phyloP scores from a whole-genome alignment of 2,329 filamentous ascomycete genomes.

The Aulographum hederae region DNA sequence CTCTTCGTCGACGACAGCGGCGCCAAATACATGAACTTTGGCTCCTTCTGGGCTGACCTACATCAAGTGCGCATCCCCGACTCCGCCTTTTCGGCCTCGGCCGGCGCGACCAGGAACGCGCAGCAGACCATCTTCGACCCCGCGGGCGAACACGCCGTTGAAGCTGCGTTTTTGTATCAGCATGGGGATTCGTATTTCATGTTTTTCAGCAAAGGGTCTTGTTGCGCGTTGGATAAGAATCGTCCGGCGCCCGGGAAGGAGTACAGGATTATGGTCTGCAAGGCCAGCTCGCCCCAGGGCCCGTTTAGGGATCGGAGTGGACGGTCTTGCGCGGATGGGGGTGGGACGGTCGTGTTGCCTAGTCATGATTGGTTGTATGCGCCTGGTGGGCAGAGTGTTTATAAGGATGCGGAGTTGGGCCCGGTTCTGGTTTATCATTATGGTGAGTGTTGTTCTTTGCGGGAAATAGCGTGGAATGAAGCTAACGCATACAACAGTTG shows the following conservation, averaged over 20 bases:
- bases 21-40: conserved; percentile 37
- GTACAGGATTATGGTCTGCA: conserved; percentile 48
- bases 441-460: conserved; percentile 11
- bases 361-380: conserved; percentile 44
- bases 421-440: conserved; percentile 47
- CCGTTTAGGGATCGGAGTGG: conserved; percentile 39
- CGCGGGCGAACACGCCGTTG: conserved; percentile 31
- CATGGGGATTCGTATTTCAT: conserved; percentile 42
- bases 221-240: conserved; percentile 38
- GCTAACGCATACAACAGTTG: conserved; percentile 12
- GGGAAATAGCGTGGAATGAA: conserved; percentile 2
- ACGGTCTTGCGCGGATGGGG: conserved; percentile 32
- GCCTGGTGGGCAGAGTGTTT: conserved; percentile 46
- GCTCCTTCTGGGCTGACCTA: conserved; percentile 50
- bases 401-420: conserved; percentile 29
- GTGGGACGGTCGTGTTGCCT: conserved; percentile 42
- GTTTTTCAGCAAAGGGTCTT: conserved; percentile 42
- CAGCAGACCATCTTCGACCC: conserved; percentile 37
- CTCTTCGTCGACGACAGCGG: conserved; percentile 22
- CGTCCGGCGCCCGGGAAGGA: conserved; percentile 38
- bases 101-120: conserved; percentile 8
- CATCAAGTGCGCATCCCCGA: conserved; percentile 36
- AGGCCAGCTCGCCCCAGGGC: conserved; percentile 32
- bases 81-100: conserved; percentile 15
- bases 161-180: conserved; percentile 38